Evolutionary conservation across 352 stramenopile genomes (phyloP), one percentile per base, ranked within the genome.

Genomic region (Globisporangium yorkense): DNA sequence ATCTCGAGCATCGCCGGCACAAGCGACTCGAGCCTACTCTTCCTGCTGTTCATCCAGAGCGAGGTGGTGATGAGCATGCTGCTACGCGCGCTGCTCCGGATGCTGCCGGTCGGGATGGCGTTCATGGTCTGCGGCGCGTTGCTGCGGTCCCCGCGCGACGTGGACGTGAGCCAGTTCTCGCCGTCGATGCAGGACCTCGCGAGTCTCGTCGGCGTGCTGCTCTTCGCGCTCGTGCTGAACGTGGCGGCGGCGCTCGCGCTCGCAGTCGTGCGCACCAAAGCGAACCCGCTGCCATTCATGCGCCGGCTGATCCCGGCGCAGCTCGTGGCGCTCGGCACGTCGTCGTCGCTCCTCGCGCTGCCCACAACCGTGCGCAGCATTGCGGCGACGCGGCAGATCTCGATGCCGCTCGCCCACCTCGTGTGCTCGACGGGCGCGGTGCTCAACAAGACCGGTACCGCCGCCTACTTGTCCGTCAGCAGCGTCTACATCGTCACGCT

Each of bases 371-470:
- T 87, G 40, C 72, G 71, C 8, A 80, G 71, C 56, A 67, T 88
- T 39, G 74, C 74, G 3, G 61, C 66, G 9, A 88, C 66, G 31
- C 67, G 71, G 8, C 70, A 80, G 37, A 72, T 88, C 1, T 89
- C 80, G 1, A 74, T 80, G 57, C 71, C 70, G 47, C 59, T 89
- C 16, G 75, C 75, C 0, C 80, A 85, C 54, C 67, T 88, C 51
- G 66, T 89, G 27, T 85, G 77, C 51, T 68, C 71, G 3, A 43
- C 67, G 10, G 71, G 80, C 20, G 56, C 65, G 0, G 67, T 74
- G 18, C 58, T 89, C 24, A 88, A 87, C 68, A 83, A 88, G 67
- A 80, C 68, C n/a, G 80, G 80, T 41, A 81, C 67, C 8, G 80
- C 75, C 6, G 21, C 84, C 37, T 87, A 87, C 37, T 47, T 88